Conservation (phyloP, 805 yeast species). For the Saccharomycopsis sp. region DNA sequence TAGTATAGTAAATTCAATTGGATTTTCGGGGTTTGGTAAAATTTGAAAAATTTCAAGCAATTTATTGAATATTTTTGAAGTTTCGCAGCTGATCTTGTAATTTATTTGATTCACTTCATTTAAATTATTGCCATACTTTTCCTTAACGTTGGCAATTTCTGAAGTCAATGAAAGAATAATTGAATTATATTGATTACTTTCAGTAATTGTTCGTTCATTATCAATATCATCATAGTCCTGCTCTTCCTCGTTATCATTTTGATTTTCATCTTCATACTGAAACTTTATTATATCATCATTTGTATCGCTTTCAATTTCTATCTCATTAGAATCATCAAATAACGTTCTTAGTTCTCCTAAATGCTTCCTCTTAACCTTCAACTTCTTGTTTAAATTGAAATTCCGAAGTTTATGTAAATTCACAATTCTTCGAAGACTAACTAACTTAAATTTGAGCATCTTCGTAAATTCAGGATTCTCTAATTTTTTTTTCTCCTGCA, state of each 20-base stretch:
- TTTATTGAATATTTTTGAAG: slow-evolving; percentile 15
- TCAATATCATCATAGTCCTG: not conserved
- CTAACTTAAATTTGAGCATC: not conserved
- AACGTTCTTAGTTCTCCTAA: not conserved
- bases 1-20: slow-evolving; percentile 19
- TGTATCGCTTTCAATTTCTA: not conserved
- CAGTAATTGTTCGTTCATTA: not conserved
- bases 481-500: not conserved
- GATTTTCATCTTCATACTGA: slow-evolving; percentile 10
- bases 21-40: slow-evolving; percentile 9
- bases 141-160: slow-evolving; percentile 6
- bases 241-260: not conserved
- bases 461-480: not conserved
- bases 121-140: slow-evolving; percentile 8
- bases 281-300: slow-evolving; percentile 8
- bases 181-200: slow-evolving; percentile 13
- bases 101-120: slow-evolving; percentile 6
- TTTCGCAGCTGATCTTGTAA: slow-evolving; percentile 6
- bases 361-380: not conserved
- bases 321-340: slow-evolving; percentile 1
- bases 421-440: not conserved
- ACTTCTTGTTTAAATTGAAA: not conserved
- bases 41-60: slow-evolving; percentile 17
- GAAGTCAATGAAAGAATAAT: slow-evolving; percentile 5
- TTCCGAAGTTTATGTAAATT: slow-evolving; percentile 3